Base-by-base conservation (phyloP, 495 filamentous ascomycete genomes). In the Penicillium dipodomyicola region DNA sequence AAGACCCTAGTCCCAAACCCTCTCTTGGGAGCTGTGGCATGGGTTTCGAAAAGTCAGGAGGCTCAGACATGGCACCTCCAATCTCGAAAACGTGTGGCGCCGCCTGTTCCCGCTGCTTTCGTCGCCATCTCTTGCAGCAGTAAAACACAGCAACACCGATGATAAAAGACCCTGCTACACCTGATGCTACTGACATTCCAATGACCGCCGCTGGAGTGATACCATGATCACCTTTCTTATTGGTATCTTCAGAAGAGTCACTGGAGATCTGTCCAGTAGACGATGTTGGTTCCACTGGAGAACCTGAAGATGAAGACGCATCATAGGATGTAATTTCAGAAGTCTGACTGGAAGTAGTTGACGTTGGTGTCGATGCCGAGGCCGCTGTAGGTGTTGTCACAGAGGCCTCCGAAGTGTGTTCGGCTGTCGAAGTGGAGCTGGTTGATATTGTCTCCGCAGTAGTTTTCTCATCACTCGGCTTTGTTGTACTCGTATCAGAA, bases 1-100 rank as follows among this genome's bases (percentile, higher is more conserved):
- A 40, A 33, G 48, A 52, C 5, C 59, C 61, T 30, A 60, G 40
- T 1, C 52, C 59, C 43, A 58, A 69, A 14, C 54, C 47, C 3
- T 48, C 49, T 9, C 54, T 55, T 25, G 61, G 47, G 8, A 29
- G 60, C 30, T 58, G 49, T 30, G 60, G 63, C 22, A 67, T 67
- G 25, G 62, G 54, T 9, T 57, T 56, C 19, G 57, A 61, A 33
- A 77, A 77, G 17, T 71, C 68, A 2, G 68, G 65, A 40, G 74
- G 76, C 52, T 77, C 72, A 49, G 70, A 63, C 74, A 77, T 77
- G 12, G 61, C 55, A 7, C 73, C 76, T 22, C 75, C 76, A 57
- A 76, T 77, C 49, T 79, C 76, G 46, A 76, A 78, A 29, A 63
- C 63, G n/a, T 71, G 56, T 6, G 52, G 56, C n/a, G 67, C 52